These are phyloP conservation scores for Irpex sp. DNA, from an alignment of 1,284 basidiomycete genomes.

Conservation along the genomic window DNA sequence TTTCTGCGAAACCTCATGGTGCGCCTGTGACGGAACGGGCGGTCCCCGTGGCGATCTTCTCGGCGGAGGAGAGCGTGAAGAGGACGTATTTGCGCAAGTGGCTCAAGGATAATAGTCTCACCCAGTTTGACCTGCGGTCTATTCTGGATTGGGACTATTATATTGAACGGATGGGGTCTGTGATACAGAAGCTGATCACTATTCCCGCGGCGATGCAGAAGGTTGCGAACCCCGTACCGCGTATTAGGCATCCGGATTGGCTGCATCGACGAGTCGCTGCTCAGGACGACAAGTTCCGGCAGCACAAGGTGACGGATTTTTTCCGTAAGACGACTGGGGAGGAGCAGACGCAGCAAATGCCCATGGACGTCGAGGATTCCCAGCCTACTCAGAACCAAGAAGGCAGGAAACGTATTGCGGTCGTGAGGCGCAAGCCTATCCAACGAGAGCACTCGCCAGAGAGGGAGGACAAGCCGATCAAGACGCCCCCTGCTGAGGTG, in stretches of 20 bases:
- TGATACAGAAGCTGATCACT: slow-evolving; percentile 99
- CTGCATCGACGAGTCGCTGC: slow-evolving; percentile 88
- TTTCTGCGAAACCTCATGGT: slow-evolving; percentile 90
- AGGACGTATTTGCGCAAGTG: slow-evolving; percentile 91
- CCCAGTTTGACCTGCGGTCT: slow-evolving; percentile 88
- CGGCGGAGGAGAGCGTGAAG: slow-evolving; percentile 90
- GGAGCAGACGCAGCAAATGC: slow-evolving; percentile 27
- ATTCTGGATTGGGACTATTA: slow-evolving; percentile 99
- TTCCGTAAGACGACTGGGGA: slow-evolving; percentile 58
- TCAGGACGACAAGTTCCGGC: slow-evolving; percentile 94
- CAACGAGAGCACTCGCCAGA: slow-evolving; percentile 40
- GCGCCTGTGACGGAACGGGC: slow-evolving; percentile 97
- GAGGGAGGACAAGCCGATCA: slow-evolving; percentile 29
- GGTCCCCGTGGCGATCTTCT: slow-evolving; percentile 98
- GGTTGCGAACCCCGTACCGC: slow-evolving; percentile 93
- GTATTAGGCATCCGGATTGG: slow-evolving; percentile 98
- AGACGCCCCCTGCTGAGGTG: slow-evolving; percentile 48
- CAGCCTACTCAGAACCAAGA: slow-evolving; percentile 29
- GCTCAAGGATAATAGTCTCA: slow-evolving; percentile 90
- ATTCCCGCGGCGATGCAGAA: slow-evolving; percentile 99
- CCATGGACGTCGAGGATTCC: slow-evolving; percentile 68
- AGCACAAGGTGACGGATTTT: slow-evolving; percentile 97
- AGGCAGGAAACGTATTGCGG: slow-evolving; percentile 45
- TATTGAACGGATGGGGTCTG: slow-evolving; percentile 95
- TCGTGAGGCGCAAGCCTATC: slow-evolving; percentile 49